These are phyloP conservation scores for Heteromeles arbutifolia DNA, from an alignment of 306 rosid species.

Conservation along the genomic window DNA sequence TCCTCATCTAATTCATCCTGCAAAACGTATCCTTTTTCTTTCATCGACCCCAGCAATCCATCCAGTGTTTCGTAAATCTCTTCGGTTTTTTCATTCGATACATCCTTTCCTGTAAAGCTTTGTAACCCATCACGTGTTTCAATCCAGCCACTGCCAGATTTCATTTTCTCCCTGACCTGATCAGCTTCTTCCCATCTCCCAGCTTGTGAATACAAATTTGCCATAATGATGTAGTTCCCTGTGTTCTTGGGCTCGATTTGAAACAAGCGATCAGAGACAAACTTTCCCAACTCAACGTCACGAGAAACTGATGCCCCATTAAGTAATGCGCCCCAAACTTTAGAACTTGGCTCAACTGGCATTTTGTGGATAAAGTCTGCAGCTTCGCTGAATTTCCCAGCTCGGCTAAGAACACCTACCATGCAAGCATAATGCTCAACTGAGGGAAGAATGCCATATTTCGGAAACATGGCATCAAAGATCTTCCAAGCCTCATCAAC, in stretches of 20 bases:
- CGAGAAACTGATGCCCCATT: conserved; percentile 71
- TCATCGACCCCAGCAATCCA: conserved; percentile 52
- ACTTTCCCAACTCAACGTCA: conserved; percentile 64
- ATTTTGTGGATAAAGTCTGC: conserved; percentile 51
- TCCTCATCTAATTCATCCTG: conserved; percentile 43
- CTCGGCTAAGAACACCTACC: conserved; percentile 77
- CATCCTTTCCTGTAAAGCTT: conserved; percentile 44
- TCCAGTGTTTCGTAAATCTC: conserved; percentile 50
- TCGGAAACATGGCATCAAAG: conserved; percentile 41
- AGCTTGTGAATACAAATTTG: conserved; percentile 67
- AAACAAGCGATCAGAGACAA: conserved; percentile 53
- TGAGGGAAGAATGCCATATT: conserved; percentile 51
- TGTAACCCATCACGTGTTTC: conserved; percentile 43
- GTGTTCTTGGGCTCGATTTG: conserved; percentile 73
- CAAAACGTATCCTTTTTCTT: conserved; percentile 41
- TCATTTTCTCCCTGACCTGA: conserved; percentile 57
- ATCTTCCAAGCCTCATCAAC: conserved; percentile 76
- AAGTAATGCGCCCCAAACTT: conserved; percentile 88
- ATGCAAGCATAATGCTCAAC: conserved; percentile 90
- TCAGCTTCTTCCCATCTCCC: conserved; percentile 83
- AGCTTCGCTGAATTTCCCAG: conserved; percentile 72
- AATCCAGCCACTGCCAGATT: conserved; percentile 71
- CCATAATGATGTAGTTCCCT: conserved; percentile 78
- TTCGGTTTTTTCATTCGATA: conserved; percentile 40
- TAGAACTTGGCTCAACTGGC: conserved; percentile 70